Conservation (phyloP, 164 flowering plant genomes). For the Stephania japonica region DNA sequence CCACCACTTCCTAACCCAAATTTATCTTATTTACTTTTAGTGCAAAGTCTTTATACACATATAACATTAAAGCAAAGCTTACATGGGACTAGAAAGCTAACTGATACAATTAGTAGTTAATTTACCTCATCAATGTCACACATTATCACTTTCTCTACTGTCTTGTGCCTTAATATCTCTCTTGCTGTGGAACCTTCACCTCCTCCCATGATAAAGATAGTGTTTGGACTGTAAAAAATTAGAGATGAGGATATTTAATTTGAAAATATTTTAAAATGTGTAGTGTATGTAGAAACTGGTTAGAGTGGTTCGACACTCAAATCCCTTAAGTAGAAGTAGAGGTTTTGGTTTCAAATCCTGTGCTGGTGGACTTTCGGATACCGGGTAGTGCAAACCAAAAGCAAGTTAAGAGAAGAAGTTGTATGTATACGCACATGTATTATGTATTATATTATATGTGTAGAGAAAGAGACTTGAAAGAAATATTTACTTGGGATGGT, state of each 20-base stretch:
- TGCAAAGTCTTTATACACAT: too few species aligned
- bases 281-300: too few species aligned
- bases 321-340: too few species aligned
- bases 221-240: constrained; percentile 46
- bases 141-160: constrained; percentile 69
- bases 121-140: constrained; percentile 89
- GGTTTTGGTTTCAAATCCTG: too few species aligned
- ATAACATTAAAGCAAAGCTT: too few species aligned
- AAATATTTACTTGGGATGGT: constrained; percentile 52
- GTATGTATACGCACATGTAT: too few species aligned
- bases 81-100: too few species aligned
- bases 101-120: not conserved
- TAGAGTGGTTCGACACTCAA: too few species aligned
- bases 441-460: too few species aligned
- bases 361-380: too few species aligned
- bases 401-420: not conserved
- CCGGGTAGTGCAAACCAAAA: not conserved
- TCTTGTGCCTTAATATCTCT: constrained; percentile 65
- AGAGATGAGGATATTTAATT: not conserved
- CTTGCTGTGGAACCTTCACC: constrained; percentile 96
- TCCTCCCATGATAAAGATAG: constrained; percentile 83
- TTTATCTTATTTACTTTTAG: not conserved
- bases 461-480: not conserved
- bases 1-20: constrained; percentile 72
- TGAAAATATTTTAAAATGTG: too few species aligned